These are phyloP conservation scores for Acrasis kona DNA, from an alignment of 78 protist genomes.

Conservation along the genomic window DNA sequence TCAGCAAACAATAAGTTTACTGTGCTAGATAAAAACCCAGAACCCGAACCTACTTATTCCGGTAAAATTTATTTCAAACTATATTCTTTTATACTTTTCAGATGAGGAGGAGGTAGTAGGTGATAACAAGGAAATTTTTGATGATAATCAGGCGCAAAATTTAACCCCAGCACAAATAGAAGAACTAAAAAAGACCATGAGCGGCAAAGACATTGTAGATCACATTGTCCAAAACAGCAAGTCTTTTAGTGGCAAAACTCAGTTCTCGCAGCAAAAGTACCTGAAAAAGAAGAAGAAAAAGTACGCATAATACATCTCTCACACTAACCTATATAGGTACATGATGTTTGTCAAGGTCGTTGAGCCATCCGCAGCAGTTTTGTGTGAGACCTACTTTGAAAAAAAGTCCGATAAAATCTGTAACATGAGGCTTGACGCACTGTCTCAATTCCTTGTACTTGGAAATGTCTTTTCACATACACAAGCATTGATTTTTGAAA, in stretches of 20 bases:
- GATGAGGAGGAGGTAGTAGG: neutral
- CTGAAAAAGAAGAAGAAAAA: neutral
- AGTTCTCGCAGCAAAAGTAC: conserved; percentile 29
- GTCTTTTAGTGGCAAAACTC: conserved; percentile 23
- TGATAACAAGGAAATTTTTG: neutral
- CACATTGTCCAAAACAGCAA: neutral
- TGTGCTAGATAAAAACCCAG: neutral
- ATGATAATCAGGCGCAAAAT: too few species aligned
- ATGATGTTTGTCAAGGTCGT: neutral
- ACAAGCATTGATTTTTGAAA: neutral
- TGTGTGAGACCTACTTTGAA: neutral
- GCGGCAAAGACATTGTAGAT: neutral
- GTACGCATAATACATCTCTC: neutral
- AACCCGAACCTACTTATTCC: neutral
- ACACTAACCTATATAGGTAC: neutral
- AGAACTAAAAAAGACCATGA: conserved; percentile 11
- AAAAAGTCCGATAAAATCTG: neutral
- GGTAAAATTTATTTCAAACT: neutral
- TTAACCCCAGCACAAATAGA: neutral
- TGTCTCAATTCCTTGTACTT: neutral
- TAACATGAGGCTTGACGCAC: conserved; percentile 4
- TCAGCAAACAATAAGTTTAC: neutral
- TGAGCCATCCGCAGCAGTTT: neutral
- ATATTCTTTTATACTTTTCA: neutral
- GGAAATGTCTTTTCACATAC: conserved; percentile 7